A percentile compares a stretch with the other conserved stretches of the same genome.
These are phyloP conservation scores for Micractinium conductrix DNA, from an alignment of 139 green algal species.

Conservation along the genomic window DNA sequence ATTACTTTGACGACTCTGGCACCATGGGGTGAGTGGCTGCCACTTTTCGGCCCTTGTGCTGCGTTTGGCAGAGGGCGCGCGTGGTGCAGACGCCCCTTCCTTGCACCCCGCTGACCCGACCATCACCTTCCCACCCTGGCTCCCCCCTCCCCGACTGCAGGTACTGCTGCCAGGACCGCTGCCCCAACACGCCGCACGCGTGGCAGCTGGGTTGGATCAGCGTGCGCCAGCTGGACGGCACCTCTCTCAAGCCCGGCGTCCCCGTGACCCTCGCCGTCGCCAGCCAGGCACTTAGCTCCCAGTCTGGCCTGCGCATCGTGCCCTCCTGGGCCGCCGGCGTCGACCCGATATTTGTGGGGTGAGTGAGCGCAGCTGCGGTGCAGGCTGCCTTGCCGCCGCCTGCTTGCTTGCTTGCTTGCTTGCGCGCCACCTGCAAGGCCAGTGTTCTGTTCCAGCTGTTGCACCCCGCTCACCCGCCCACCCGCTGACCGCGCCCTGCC, in stretches of 20 bases:
- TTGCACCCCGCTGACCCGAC: neutral
- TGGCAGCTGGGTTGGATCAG: constrained; percentile 31
- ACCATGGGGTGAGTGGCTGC: too few relatives aligned
- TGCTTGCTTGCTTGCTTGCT: too few relatives aligned
- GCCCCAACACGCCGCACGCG: constrained; percentile 14
- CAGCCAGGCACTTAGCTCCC: neutral
- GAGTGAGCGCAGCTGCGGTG: too few relatives aligned
- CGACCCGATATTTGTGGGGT: neutral
- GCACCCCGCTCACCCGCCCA: too few relatives aligned
- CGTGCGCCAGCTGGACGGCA: neutral
- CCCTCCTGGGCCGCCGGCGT: neutral
- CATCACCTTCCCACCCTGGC: neutral
- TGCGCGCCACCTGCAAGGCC: too few relatives aligned
- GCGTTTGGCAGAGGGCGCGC: neutral
- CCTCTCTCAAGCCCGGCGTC: neutral
- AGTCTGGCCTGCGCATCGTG: constrained; percentile 7
- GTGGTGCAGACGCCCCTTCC: neutral
- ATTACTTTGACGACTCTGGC: too few relatives aligned
- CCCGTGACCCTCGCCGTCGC: neutral
- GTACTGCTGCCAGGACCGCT: constrained; percentile 25
- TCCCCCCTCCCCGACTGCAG: neutral
- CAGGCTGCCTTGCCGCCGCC: too few relatives aligned
- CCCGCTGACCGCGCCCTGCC: too few relatives aligned
- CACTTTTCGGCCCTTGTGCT: neutral
- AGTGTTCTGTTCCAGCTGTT: too few relatives aligned